These are phyloP conservation scores for Amphirosellinia nigrospora DNA, from an alignment of 495 filamentous ascomycete genomes.

Conservation along the genomic window DNA sequence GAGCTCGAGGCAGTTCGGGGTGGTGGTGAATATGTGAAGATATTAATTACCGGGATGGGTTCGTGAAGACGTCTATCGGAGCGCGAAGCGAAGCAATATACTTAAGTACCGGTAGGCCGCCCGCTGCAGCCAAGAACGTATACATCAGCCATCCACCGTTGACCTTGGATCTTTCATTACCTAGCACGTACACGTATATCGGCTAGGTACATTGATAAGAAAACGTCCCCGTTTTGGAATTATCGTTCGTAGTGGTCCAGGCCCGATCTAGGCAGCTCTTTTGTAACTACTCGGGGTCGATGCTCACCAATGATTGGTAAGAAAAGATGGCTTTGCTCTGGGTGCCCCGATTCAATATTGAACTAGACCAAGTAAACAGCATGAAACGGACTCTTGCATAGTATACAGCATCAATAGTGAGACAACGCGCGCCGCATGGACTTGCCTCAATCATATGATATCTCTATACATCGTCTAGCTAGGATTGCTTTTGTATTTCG, in stretches of 20 bases:
- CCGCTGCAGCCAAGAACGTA: conserved; percentile 5
- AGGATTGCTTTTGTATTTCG: not conserved
- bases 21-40: conserved; percentile 6
- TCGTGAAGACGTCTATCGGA: not conserved
- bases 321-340: not conserved
- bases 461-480: not conserved
- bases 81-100: conserved; percentile 10
- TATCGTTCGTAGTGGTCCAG: conserved; percentile 3
- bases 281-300: not conserved
- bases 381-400: not conserved
- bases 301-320: not conserved
- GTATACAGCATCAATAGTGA: not conserved
- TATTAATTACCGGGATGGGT: conserved; percentile 14
- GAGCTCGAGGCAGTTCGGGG: conserved; percentile 12
- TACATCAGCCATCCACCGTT: not conserved
- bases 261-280: not conserved
- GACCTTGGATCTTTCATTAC: not conserved
- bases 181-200: not conserved
- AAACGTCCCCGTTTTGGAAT: not conserved
- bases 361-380: not conserved
- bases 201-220: not conserved
- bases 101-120: not conserved
- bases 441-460: not conserved
- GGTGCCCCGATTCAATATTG: not conserved
- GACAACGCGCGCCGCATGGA: not conserved